Conservation (phyloP, 2,329 filamentous ascomycete species). For the Aspergillus glaucus region DNA sequence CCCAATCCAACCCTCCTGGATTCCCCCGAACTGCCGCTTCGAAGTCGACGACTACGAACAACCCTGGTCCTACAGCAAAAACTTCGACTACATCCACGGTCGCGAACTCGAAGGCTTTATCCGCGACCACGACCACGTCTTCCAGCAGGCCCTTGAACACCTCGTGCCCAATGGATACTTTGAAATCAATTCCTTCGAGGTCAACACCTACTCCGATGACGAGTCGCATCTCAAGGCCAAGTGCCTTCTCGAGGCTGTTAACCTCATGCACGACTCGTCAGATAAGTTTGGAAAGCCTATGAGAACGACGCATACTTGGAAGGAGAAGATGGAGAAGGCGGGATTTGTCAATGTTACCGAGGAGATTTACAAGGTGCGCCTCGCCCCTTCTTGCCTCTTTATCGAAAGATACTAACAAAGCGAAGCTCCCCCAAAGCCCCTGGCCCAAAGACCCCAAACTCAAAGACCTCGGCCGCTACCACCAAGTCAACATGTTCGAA, state of each 20-base stretch:
- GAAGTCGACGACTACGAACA: conserved; percentile 28
- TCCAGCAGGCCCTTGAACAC: conserved; percentile 17
- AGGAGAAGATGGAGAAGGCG: conserved; percentile 42
- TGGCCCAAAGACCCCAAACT: conserved; percentile 49
- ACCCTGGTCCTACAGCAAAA: conserved; percentile 21
- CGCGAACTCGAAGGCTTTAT: conserved; percentile 26
- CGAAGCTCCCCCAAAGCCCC: conserved; percentile 43
- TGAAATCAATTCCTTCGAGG: conserved; percentile 62
- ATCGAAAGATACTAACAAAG: conserved; percentile 2
- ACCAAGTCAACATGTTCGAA: conserved; percentile 32
- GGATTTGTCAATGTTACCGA: conserved; percentile 52
- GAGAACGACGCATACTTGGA: conserved; percentile 27
- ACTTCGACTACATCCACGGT: conserved; percentile 28
- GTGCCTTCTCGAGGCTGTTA: conserved; percentile 16
- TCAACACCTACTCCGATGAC: conserved; percentile 77
- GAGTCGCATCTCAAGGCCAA: conserved; percentile 21
- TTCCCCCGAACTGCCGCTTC: conserved; percentile 29
- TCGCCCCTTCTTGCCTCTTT: not conserved
- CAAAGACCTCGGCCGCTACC: conserved; percentile 46
- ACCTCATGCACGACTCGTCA: conserved; percentile 25
- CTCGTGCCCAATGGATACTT: conserved; percentile 24
- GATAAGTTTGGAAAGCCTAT: conserved; percentile 29
- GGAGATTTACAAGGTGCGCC: conserved; percentile 36
- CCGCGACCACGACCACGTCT: conserved; percentile 22
- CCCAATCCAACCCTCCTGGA: conserved; percentile 27